A percentile compares a stretch with the other conserved stretches of the same genome.
Conservation (phyloP, 148 eudicot species). For the Heliosperma pusillum region DNA sequence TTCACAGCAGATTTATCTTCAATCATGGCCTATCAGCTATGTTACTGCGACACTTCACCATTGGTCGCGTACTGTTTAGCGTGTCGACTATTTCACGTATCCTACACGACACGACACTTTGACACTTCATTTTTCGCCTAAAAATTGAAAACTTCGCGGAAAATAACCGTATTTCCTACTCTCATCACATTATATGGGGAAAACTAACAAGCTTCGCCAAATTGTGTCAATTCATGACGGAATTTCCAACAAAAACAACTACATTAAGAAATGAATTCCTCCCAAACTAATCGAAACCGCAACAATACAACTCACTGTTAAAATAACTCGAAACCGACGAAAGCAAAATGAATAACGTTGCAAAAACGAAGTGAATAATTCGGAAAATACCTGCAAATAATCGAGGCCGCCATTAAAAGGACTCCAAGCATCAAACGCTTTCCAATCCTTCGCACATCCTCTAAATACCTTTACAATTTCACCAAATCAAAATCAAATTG, state of each 20-base stretch:
- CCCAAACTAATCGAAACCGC: not conserved
- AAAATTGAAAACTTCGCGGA: too few species aligned
- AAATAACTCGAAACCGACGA: not conserved
- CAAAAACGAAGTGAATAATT: not conserved
- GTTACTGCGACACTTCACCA: too few species aligned
- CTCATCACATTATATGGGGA: not conserved
- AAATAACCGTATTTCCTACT: too few species aligned
- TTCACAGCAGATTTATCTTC: not conserved
- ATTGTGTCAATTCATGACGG: not conserved
- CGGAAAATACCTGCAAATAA: slow-evolving; percentile 52
- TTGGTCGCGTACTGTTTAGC: too few species aligned
- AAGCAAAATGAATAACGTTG: not conserved
- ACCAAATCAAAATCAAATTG: not conserved
- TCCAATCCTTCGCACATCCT: slow-evolving; percentile 73
- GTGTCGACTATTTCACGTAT: too few species aligned
- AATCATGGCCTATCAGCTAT: not conserved
- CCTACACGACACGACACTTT: too few species aligned
- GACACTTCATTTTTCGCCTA: too few species aligned
- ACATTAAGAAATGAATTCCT: not conserved
- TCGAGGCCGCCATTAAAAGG: slow-evolving; percentile 70
- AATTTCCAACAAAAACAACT: too few species aligned
- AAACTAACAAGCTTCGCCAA: not conserved
- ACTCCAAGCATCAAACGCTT: slow-evolving; percentile 63
- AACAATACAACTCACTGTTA: not conserved
- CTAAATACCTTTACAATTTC: slow-evolving; percentile 43